Evolutionary conservation across 768 basidiomycete genomes (phyloP).

Genomic region (Phaeotremella fagi): DNA sequence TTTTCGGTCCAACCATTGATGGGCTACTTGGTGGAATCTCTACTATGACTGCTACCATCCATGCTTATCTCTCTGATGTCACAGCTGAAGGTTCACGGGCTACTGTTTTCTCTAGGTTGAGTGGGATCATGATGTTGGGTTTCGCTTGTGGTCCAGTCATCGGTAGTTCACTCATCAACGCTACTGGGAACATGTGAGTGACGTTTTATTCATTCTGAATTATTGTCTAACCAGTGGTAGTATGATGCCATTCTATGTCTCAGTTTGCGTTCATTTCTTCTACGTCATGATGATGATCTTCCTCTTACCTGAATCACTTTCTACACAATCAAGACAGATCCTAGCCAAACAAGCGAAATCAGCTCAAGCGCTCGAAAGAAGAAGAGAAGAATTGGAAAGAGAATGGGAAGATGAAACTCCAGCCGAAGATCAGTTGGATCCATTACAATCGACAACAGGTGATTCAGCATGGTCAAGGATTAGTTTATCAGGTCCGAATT

Average conservation of each 20-base stretch:
- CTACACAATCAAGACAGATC: slow-evolving; percentile 51
- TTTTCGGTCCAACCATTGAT: slow-evolving; percentile 73
- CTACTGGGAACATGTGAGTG: slow-evolving; percentile 51
- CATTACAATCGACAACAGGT: neutral
- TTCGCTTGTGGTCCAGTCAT: slow-evolving; percentile 74
- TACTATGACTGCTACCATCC: slow-evolving; percentile 60
- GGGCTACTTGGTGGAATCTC: slow-evolving; percentile 78
- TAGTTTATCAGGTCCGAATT: slow-evolving; percentile 1
- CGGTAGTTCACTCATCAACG: slow-evolving; percentile 59
- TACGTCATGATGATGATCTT: slow-evolving; percentile 62
- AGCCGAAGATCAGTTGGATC: slow-evolving; percentile 1
- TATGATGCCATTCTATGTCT: slow-evolving; percentile 68
- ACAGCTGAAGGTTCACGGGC: slow-evolving; percentile 45
- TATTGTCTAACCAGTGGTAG: slow-evolving; percentile 3
- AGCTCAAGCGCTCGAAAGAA: slow-evolving; percentile 17
- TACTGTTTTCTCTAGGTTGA: slow-evolving; percentile 56
- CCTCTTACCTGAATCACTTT: slow-evolving; percentile 60
- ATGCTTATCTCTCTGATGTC: slow-evolving; percentile 51
- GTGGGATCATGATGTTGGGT: slow-evolving; percentile 72
- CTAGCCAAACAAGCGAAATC: slow-evolving; percentile 29
- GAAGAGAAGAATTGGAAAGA: slow-evolving; percentile 34
- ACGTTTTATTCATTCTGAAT: neutral
- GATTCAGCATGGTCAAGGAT: slow-evolving; percentile 33
- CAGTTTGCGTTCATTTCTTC: slow-evolving; percentile 54
- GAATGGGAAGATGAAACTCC: slow-evolving; percentile 44